phyloP scores from a whole-genome alignment of 768 basidiomycete genomes.

The Amanita thiersii region DNA sequence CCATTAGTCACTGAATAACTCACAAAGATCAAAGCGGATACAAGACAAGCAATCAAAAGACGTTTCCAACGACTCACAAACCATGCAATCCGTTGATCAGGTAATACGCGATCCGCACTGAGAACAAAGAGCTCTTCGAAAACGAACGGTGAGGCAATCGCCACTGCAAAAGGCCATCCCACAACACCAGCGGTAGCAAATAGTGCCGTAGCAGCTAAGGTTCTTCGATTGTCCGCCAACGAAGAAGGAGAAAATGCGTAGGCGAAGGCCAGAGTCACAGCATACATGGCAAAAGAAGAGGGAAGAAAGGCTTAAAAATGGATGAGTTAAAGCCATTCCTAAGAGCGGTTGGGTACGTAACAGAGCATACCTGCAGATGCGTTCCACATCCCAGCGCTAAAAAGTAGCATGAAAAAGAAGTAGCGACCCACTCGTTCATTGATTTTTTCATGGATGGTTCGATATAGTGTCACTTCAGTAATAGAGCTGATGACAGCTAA shows the following conservation, averaged over 20 bases:
- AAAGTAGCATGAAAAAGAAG: conserved; percentile 75
- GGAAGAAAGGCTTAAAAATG: conserved; percentile 73
- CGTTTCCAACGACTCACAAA: conserved; percentile 51
- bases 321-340: conserved; percentile 10
- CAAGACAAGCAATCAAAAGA: conserved; percentile 42
- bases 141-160: conserved; percentile 82
- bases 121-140: conserved; percentile 82
- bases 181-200: conserved; percentile 82
- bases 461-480: conserved; percentile 79
- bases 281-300: conserved; percentile 93
- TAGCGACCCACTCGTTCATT: conserved; percentile 93
- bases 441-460: conserved; percentile 70
- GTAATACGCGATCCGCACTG: conserved; percentile 56
- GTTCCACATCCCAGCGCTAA: conserved; percentile 94
- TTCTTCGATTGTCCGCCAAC: conserved; percentile 41
- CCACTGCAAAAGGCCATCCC: conserved; percentile 95
- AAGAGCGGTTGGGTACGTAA: not conserved
- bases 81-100: conserved; percentile 43
- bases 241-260: conserved; percentile 56
- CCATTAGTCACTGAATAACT: conserved; percentile 16
- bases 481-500: conserved; percentile 66
- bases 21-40: conserved; percentile 59
- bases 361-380: conserved; percentile 63
- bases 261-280: conserved; percentile 70
- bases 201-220: conserved; percentile 54